Evolutionary conservation across 257 asterid genomes (phyloP), one percentile per base, ranked within the genome.

Genomic region (Ballota nigra): DNA sequence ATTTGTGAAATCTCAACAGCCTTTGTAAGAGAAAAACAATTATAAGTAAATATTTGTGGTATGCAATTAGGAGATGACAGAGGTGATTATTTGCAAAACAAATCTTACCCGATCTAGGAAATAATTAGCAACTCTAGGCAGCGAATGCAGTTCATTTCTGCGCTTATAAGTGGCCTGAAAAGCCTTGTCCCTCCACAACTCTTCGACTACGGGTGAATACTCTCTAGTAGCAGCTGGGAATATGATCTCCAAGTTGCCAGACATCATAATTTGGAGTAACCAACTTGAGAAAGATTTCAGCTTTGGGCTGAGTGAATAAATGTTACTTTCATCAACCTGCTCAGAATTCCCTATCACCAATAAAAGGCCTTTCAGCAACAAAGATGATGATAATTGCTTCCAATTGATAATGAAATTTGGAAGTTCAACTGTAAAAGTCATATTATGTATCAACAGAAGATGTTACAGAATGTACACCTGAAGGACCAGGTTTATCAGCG

Each of bases 221-320:
- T 79, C 95, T 38, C 92, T 88, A 8, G 99, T 95, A 33, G 98
- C 86, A 68, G 96, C 98, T 56, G 97, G 97, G 64, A 92, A 92
- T 66, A 92, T 80, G 58, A 75, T 77, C 72, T 92, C 99, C 83
- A 95, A 78, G 71, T 88, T 88, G 78, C 98, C 99, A 0, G 88
- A 82, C 76, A 38, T 73, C 86, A 63, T 81, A 11, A 87, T 71
- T 77, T 89, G 86, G 75, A 87, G 88, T 49, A 95, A 93, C 97
- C 92, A 90, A 71, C 77, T 85, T 0, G 98, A 81, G 77, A 95
- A 92, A 23, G 79, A 55, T 79, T 88, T 86, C 74, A 92, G 83
- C 70, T 79, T 81, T 51, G 88, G 92, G 71, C 78, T 77, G 61
- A 95, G 79, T 57, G 96, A 77, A 75, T 83, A 86, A 53, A 75